These are phyloP conservation scores for Thamnidium elegans DNA, from an alignment of 192 early-diverging fungal species.

Conservation along the genomic window DNA sequence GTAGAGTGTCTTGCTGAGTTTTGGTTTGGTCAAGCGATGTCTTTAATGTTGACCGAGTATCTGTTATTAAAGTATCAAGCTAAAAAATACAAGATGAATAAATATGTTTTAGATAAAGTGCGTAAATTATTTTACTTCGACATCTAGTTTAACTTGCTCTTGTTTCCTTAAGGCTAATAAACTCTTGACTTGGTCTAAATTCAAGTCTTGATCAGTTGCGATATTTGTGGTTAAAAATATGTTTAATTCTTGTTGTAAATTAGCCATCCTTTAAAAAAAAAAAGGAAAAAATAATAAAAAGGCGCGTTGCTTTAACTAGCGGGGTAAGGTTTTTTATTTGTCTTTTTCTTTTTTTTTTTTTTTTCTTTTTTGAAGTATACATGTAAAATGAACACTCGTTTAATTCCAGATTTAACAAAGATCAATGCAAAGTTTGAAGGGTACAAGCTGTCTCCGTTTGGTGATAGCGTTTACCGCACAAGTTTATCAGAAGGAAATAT, in stretches of 20 bases:
- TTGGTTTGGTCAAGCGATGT: too few species aligned
- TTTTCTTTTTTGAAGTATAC: neutral
- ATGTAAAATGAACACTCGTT: neutral
- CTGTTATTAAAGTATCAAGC: too few species aligned
- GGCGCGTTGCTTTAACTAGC: neutral
- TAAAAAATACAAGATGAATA: too few species aligned
- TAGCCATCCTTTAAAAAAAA: constrained; percentile 2
- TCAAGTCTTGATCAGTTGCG: neutral
- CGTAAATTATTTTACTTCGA: constrained; percentile 1
- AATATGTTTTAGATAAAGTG: too few species aligned
- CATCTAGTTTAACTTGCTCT: constrained; percentile 13
- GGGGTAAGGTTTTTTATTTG: neutral
- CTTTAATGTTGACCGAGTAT: too few species aligned
- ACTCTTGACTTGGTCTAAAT: neutral
- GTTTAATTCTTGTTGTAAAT: neutral
- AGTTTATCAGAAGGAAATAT: constrained; percentile 34
- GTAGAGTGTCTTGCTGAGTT: too few species aligned
- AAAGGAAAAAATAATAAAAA: neutral
- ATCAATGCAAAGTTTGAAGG: constrained; percentile 57
- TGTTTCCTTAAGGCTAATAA: neutral
- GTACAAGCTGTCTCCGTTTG: constrained; percentile 63
- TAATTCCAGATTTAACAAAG: neutral
- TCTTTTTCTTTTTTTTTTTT: neutral
- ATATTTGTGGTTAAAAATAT: neutral
- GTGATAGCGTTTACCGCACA: constrained; percentile 29